phyloP scores from a whole-genome alignment of 768 basidiomycete species.

The Panus rudis region DNA sequence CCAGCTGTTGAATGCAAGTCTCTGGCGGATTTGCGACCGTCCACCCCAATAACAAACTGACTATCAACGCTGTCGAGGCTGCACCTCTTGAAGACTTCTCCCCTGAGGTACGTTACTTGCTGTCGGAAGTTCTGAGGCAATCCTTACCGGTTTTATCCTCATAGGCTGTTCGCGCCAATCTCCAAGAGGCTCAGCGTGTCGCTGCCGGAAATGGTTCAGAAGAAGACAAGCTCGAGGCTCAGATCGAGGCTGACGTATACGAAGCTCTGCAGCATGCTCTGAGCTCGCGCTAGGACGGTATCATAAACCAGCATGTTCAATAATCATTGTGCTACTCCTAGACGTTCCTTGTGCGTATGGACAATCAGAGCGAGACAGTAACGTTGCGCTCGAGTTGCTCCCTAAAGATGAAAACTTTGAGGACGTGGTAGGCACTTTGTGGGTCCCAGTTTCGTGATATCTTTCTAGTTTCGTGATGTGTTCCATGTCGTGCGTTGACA shows the following conservation, averaged over 20 bases:
- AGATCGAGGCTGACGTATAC: constrained; percentile 93
- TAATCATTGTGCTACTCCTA: too few relatives aligned
- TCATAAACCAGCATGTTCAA: too few relatives aligned
- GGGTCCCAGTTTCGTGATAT: too few relatives aligned
- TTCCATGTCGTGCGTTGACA: too few relatives aligned
- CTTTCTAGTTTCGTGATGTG: too few relatives aligned
- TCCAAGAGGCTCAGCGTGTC: constrained; percentile 83
- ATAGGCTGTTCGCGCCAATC: constrained; percentile 84
- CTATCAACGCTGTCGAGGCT: constrained; percentile 96
- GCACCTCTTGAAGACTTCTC: constrained; percentile 90
- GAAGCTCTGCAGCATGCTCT: constrained; percentile 91
- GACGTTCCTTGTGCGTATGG: too few relatives aligned
- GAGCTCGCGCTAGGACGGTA: constrained; percentile 33
- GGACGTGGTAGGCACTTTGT: too few relatives aligned
- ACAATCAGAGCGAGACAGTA: too few relatives aligned
- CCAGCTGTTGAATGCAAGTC: constrained; percentile 41
- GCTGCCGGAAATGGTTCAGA: constrained; percentile 81
- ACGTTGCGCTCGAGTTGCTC: too few relatives aligned
- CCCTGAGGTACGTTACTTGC: constrained; percentile 54
- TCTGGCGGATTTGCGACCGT: constrained; percentile 97
- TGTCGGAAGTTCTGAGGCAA: background rate
- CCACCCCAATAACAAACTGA: constrained; percentile 93
- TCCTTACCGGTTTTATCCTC: background rate
- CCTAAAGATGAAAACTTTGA: too few relatives aligned
- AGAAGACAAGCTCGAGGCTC: constrained; percentile 88